Conservation (phyloP, 2,329 filamentous ascomycete species). For the Botryotinia globosa region DNA sequence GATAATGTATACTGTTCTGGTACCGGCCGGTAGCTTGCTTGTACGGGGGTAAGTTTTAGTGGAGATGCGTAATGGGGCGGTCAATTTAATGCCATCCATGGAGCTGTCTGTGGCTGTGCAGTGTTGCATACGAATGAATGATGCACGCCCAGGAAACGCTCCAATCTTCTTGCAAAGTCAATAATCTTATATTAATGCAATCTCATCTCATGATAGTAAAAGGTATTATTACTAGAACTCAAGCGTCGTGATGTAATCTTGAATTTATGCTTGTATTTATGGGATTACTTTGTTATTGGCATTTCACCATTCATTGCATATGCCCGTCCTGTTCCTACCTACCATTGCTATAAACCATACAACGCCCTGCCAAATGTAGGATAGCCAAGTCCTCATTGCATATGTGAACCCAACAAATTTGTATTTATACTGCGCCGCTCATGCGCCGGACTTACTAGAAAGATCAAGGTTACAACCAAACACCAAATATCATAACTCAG, state of each 20-base stretch:
- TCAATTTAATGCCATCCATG: not conserved
- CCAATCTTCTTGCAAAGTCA: not conserved
- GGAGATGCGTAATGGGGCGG: constrained; percentile 31
- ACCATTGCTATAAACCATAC: not conserved
- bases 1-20: not conserved
- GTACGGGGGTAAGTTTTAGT: constrained; percentile 18
- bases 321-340: not conserved
- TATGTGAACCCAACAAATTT: not conserved
- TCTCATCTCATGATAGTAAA: not conserved
- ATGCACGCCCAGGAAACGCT: not conserved
- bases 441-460: not conserved
- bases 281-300: not conserved
- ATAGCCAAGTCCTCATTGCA: not conserved
- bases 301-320: not conserved
- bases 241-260: not conserved
- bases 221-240: not conserved
- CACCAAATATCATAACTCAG: constrained; percentile 13
- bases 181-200: not conserved
- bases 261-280: constrained; percentile 2
- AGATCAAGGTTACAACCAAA: not conserved
- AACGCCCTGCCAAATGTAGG: constrained; percentile 6
- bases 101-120: not conserved
- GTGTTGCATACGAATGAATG: not conserved
- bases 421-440: not conserved
- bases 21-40: constrained; percentile 3